Evolutionary conservation across 208 protist species (phyloP).

Genomic region (Leishmania arabica): DNA sequence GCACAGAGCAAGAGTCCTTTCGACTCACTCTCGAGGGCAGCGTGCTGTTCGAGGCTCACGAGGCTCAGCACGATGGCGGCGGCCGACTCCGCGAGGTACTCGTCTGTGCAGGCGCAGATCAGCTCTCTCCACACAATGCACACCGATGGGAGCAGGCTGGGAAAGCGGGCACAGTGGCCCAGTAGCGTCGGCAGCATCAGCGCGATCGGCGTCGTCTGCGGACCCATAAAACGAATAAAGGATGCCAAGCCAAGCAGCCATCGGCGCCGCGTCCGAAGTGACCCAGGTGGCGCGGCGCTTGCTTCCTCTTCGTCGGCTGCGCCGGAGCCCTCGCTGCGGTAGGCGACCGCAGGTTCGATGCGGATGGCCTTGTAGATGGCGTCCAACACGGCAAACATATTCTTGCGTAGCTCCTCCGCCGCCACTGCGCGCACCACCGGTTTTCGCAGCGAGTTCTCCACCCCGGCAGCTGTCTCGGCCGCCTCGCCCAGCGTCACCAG

Average conservation of each 20-base stretch:
- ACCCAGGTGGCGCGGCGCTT: slow-evolving; percentile 15
- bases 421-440: slow-evolving; percentile 28
- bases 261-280: slow-evolving; percentile 40
- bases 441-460: slow-evolving; percentile 21
- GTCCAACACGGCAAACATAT: slow-evolving; percentile 41
- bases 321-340: slow-evolving; percentile 6
- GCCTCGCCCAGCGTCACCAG: slow-evolving; percentile 47
- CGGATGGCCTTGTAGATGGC: slow-evolving; percentile 40
- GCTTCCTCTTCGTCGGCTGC: background rate
- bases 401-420: slow-evolving; percentile 35
- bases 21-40: slow-evolving; percentile 25
- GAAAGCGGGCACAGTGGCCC: slow-evolving; percentile 39
- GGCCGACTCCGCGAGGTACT: slow-evolving; percentile 71
- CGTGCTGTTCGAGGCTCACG: slow-evolving; percentile 57
- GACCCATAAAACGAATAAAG: slow-evolving; percentile 69
- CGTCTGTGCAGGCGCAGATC: slow-evolving; percentile 52
- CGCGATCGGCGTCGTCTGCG: slow-evolving; percentile 70
- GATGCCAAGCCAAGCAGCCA: slow-evolving; percentile 75
- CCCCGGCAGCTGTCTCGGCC: slow-evolving; percentile 17
- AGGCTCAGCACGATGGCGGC: slow-evolving; percentile 75
- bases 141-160: slow-evolving; percentile 40
- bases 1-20: slow-evolving; percentile 36
- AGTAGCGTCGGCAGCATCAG: slow-evolving; percentile 83
- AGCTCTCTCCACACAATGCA: slow-evolving; percentile 73
- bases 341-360: slow-evolving; percentile 25